A percentile compares a stretch with the other conserved stretches of the same genome.
These are phyloP conservation scores for Xerocomus spinulosus DNA, from an alignment of 768 basidiomycete genomes.

Conservation along the genomic window DNA sequence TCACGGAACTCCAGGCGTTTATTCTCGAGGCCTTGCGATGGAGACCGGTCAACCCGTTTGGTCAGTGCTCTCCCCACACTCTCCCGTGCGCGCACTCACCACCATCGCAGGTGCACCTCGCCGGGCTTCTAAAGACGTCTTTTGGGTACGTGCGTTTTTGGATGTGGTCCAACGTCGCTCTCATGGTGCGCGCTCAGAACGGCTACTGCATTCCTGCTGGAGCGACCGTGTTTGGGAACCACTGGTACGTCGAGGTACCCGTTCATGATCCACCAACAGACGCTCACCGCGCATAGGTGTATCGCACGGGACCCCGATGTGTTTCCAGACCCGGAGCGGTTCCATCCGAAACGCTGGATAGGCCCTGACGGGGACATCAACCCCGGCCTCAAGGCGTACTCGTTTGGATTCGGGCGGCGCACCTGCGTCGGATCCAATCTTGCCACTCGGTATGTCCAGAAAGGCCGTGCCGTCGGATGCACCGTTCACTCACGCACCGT, in stretches of 20 bases:
- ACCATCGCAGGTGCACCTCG: slow-evolving; percentile 17
- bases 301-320: slow-evolving; percentile 24
- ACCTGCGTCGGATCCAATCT: slow-evolving; percentile 24
- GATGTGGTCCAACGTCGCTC: too few relatives aligned
- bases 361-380: slow-evolving; percentile 39
- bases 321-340: slow-evolving; percentile 40
- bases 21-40: slow-evolving; percentile 37
- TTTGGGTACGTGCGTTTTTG: slow-evolving; percentile 17
- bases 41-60: slow-evolving; percentile 34
- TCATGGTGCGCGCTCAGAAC: slow-evolving; percentile 21
- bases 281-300: slow-evolving; percentile 5
- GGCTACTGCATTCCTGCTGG: slow-evolving; percentile 34
- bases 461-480: too few relatives aligned
- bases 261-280: neutral
- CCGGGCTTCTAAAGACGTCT: slow-evolving; percentile 23
- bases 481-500: neutral
- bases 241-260: slow-evolving; percentile 18
- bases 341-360: slow-evolving; percentile 56
- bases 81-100: neutral
- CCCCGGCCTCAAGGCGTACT: slow-evolving; percentile 45
- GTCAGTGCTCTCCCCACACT: slow-evolving; percentile 8
- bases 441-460: slow-evolving; percentile 18
- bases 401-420: slow-evolving; percentile 51
- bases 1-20: slow-evolving; percentile 37
- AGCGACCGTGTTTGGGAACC: slow-evolving; percentile 31